Evolutionary conservation across 164 flowering plant species (phyloP).

Genomic region (Vitis rotundifolia): DNA sequence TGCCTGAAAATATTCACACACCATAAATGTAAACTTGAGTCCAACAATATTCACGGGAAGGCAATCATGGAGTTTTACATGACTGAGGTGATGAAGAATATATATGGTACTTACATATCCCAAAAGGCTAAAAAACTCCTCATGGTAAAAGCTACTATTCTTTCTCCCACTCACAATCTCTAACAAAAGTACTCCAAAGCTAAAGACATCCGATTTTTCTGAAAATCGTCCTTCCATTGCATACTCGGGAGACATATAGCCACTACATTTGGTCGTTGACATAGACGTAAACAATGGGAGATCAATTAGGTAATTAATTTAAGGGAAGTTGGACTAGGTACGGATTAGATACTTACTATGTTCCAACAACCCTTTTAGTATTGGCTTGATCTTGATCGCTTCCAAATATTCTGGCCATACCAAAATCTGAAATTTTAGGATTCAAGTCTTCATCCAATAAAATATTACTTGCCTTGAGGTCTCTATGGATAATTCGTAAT

Average conservation of each 20-base stretch:
- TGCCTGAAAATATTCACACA: slow-evolving; percentile 10
- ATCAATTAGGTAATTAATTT: too few species aligned
- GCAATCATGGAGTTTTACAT: too few species aligned
- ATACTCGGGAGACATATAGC: slow-evolving; percentile 35
- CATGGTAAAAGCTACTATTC: slow-evolving; percentile 21
- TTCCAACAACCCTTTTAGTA: slow-evolving; percentile 40
- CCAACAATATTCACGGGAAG: neutral
- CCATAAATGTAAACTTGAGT: too few species aligned
- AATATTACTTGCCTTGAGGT: too few species aligned
- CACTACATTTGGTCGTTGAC: slow-evolving; percentile 15
- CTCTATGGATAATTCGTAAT: slow-evolving; percentile 28
- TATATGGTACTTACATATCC: slow-evolving; percentile 15
- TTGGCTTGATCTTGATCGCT: slow-evolving; percentile 38
- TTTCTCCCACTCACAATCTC: slow-evolving; percentile 28
- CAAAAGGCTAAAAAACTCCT: slow-evolving; percentile 16
- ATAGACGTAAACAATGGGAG: neutral
- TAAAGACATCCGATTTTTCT: too few species aligned
- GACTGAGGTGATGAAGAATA: too few species aligned
- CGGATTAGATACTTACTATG: slow-evolving; percentile 28
- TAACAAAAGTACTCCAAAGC: slow-evolving; percentile 24
- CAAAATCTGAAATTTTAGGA: slow-evolving; percentile 43
- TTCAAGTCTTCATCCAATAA: slow-evolving; percentile 23
- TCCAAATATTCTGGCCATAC: slow-evolving; percentile 42
- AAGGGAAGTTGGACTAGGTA: neutral
- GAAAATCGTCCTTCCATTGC: slow-evolving; percentile 9